Evolutionary conservation across 2,329 filamentous ascomycete species (phyloP).

Genomic region (Grosmannia huntii): DNA sequence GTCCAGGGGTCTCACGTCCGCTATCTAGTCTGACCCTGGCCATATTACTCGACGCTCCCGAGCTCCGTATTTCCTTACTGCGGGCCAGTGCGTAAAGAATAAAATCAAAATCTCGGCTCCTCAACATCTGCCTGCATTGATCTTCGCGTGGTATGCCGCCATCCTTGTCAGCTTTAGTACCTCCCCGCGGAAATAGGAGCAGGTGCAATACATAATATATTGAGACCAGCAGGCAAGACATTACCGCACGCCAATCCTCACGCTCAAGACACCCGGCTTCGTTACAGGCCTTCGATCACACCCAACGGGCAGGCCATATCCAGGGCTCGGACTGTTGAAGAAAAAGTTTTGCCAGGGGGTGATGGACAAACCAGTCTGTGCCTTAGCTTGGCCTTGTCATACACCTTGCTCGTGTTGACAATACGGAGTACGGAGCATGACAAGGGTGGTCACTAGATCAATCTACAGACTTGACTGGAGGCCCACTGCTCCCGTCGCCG

Average conservation of each 20-base stretch:
- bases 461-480: slow-evolving; percentile 1
- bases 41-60: neutral
- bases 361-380: neutral
- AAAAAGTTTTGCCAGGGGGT: neutral
- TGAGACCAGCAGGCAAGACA: neutral
- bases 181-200: neutral
- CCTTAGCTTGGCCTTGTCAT: neutral
- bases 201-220: neutral
- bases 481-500: slow-evolving; percentile 1
- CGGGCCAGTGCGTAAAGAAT: neutral
- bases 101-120: slow-evolving; percentile 7
- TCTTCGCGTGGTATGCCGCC: slow-evolving; percentile 7
- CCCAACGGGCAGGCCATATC: neutral
- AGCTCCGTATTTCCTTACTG: neutral
- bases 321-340: neutral
- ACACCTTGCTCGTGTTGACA: neutral
- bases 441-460: neutral
- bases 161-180: slow-evolving; percentile 6
- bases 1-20: neutral
- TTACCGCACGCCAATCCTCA: neutral
- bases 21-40: neutral
- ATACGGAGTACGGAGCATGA: too few species aligned
- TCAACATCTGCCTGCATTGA: slow-evolving; percentile 10
- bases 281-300: too few species aligned
- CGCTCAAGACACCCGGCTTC: too few species aligned